These are phyloP conservation scores for Acacia melanoxylon DNA, from an alignment of 306 rosid species.

Conservation along the genomic window DNA sequence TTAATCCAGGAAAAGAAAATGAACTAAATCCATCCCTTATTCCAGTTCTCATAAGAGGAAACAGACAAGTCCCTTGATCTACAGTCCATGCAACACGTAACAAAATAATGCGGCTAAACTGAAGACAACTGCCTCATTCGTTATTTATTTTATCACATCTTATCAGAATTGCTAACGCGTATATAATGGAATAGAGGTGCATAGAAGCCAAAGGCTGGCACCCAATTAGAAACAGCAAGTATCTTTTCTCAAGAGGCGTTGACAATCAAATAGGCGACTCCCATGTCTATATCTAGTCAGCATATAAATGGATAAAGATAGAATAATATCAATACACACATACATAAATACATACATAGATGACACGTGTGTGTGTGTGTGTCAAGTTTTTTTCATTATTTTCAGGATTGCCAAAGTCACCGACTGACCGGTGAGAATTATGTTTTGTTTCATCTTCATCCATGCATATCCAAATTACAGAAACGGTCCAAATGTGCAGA, in stretches of 20 bases:
- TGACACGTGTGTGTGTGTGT: neutral
- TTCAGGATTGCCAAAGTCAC: neutral
- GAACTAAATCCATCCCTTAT: neutral
- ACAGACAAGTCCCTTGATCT: neutral
- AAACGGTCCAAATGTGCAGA: neutral
- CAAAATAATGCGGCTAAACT: neutral
- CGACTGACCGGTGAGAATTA: neutral
- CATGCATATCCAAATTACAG: neutral
- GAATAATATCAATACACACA: neutral
- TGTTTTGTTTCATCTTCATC: neutral
- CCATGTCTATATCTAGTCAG: neutral
- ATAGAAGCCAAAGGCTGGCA: neutral
- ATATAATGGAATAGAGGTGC: neutral
- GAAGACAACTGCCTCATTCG: neutral
- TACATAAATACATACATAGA: neutral
- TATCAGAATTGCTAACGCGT: neutral
- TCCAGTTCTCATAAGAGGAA: neutral
- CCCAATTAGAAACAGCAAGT: neutral
- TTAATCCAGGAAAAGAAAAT: neutral
- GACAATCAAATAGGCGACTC: neutral
- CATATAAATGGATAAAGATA: neutral
- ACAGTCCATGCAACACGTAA: neutral
- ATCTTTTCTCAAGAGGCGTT: neutral
- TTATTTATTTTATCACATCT: neutral
- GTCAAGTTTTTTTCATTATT: neutral